A percentile compares a stretch with the other conserved stretches of the same genome.
Evolutionary conservation across 495 filamentous ascomycete species (phyloP).

Genomic region (Aspergillus leporis): DNA sequence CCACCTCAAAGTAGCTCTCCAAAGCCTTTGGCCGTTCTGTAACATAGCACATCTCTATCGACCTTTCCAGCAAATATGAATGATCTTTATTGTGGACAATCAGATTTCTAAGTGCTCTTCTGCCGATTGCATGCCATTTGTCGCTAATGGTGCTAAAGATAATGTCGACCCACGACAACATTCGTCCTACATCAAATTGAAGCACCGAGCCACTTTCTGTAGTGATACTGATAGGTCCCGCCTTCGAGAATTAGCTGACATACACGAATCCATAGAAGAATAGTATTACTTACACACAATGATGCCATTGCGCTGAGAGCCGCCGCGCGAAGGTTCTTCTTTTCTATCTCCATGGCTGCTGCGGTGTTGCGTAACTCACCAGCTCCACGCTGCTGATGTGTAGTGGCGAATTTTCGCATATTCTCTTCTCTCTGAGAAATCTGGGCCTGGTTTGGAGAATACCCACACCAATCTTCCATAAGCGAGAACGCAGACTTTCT

Average conservation of each 20-base stretch:
- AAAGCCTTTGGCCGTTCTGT: conserved; percentile 69
- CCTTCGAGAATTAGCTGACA: conserved; percentile 37
- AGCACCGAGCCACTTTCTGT: conserved; percentile 80
- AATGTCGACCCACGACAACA: conserved; percentile 91
- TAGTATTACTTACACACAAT: conserved; percentile 66
- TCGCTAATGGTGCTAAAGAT: conserved; percentile 91
- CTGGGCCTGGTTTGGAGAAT: conserved; percentile 85
- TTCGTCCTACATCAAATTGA: conserved; percentile 86
- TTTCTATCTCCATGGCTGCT: conserved; percentile 95
- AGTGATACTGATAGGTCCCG: conserved; percentile 83
- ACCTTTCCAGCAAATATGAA: conserved; percentile 78
- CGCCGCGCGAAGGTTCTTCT: conserved; percentile 83
- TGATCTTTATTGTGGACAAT: conserved; percentile 87
- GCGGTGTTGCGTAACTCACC: conserved; percentile 73
- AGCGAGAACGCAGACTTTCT: conserved; percentile 89
- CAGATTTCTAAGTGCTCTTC: conserved; percentile 85
- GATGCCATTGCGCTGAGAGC: conserved; percentile 94
- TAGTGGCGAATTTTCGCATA: conserved; percentile 78
- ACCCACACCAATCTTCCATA: conserved; percentile 99
- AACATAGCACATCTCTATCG: conserved; percentile 85
- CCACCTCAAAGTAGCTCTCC: conserved; percentile 94
- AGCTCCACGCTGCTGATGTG: conserved; percentile 61
- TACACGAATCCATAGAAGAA: neutral
- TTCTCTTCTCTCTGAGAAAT: conserved; percentile 81
- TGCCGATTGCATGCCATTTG: conserved; percentile 87